Evolutionary conservation across 148 eudicot species (phyloP).

Genomic region (Fagopyrum esculentum): DNA sequence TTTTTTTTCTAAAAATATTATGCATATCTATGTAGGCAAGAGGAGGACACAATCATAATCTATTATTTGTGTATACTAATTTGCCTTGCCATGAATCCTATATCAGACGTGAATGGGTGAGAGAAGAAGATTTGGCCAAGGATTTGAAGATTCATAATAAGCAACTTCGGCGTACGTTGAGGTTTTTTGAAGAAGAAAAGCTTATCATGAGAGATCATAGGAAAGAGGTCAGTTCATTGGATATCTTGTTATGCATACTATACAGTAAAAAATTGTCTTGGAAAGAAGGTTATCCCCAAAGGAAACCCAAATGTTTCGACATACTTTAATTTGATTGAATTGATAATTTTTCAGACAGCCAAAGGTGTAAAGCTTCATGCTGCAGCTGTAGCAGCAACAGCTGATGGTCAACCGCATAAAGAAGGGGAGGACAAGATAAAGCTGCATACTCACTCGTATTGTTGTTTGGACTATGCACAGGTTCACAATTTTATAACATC

Average conservation of each 20-base stretch:
- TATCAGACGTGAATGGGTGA: conserved; percentile 82
- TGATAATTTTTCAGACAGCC: conserved; percentile 48
- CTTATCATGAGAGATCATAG: conserved; percentile 77
- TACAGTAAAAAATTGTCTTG: neutral
- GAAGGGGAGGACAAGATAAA: conserved; percentile 86
- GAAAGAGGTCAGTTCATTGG: conserved; percentile 58
- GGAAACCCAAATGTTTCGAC: neutral
- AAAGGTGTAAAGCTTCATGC: conserved; percentile 80
- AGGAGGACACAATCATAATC: neutral
- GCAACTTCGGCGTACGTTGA: conserved; percentile 85
- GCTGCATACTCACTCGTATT: conserved; percentile 86
- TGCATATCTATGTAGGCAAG: neutral
- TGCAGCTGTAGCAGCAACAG: conserved; percentile 87
- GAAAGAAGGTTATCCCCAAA: neutral
- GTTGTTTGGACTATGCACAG: conserved; percentile 94
- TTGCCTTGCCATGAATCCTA: conserved; percentile 4
- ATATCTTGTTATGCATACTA: neutral
- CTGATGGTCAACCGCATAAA: conserved; percentile 43
- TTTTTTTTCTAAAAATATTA: neutral
- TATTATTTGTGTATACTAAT: neutral
- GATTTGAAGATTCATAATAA: conserved; percentile 83
- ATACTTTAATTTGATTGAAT: neutral
- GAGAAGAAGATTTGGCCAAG: conserved; percentile 95
- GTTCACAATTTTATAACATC: neutral
- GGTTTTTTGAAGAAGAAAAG: conserved; percentile 94